Evolutionary conservation across 2,329 filamentous ascomycete genomes (phyloP), one percentile per base, ranked within the genome.

Genomic region (Fonsecaea nubica): DNA sequence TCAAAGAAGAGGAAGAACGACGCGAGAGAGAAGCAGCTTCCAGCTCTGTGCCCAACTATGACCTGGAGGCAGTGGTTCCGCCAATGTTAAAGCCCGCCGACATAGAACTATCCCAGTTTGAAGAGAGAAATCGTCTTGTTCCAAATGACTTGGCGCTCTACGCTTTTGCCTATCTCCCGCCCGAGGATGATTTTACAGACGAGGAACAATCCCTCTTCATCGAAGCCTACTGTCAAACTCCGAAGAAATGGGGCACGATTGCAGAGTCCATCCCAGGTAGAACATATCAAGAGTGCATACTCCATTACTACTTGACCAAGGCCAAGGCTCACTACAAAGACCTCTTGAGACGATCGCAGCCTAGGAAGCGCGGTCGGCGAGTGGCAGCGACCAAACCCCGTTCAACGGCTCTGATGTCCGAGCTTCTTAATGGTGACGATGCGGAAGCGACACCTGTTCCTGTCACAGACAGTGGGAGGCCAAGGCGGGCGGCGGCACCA

Each of bases 201-300:
- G 77, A 81, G 55, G 82, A 84, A 71, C 81, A 84, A 63, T 75
- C 76, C 35, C 74, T 75, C 1, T 84, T 84, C 70, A 80, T 79
- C 0, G 76, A 82, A 62, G 80, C 81, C 15, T 84, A 83, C 69
- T 80, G 82, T 76, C 75, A 78, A 4, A 74, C 79, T 62, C 82
- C 82, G 2, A 84, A 84, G 76, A 81, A 80, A 75, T 84, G 82
- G 80, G 81, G 82, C 25, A 82, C 82, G 69, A 84, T 84, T 66
- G 82, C 82, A 2, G 80, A 82, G 58, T 75, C 77, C 30, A 70
- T 84, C 32, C 80, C 81, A 40, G 79, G 78, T 12, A 79, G 82
- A 25, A 77, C 78, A 42, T 84, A 80, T 74, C 77, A 81, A 69
- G 78, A 83, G 62, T 84, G 82, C 67, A 83, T 84, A 58, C 72